These are phyloP conservation scores for Solanum hybrid DNA, from an alignment of 305 asterid species.

Conservation along the genomic window DNA sequence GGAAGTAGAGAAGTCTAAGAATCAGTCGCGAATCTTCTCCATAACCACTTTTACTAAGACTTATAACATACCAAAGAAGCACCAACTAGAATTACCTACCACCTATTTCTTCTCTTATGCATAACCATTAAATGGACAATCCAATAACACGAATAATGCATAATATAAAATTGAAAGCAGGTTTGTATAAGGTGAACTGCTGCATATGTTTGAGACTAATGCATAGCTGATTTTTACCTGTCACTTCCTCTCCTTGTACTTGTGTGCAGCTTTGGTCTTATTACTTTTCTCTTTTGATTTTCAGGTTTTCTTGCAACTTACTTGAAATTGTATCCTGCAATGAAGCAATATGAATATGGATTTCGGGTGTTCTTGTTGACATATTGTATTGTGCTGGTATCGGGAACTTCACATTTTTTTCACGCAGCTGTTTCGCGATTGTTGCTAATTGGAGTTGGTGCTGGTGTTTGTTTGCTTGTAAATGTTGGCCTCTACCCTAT, in stretches of 20 bases:
- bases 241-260: not conserved
- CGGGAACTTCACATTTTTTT: slow-evolving; percentile 61
- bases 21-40: not conserved
- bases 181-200: not conserved
- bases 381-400: slow-evolving; percentile 66
- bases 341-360: slow-evolving; percentile 93
- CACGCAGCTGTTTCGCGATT: slow-evolving; percentile 60
- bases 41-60: not conserved
- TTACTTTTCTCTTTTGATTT: not conserved
- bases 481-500: slow-evolving; percentile 20
- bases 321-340: slow-evolving; percentile 62
- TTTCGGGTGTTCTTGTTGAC: slow-evolving; percentile 86
- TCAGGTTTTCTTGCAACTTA: slow-evolving; percentile 49
- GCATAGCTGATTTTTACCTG: not conserved
- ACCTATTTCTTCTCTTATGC: not conserved
- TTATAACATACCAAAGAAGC: not conserved
- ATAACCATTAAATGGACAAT: not conserved
- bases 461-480: slow-evolving; percentile 51
- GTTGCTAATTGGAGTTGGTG: slow-evolving; percentile 74
- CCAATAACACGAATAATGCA: not conserved
- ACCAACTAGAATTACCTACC: not conserved
- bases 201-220: not conserved
- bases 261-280: not conserved
- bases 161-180: not conserved
- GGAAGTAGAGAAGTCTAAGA: not conserved